Evolutionary conservation across 139 green algal species (phyloP).

Genomic region (Chlorella sp.): DNA sequence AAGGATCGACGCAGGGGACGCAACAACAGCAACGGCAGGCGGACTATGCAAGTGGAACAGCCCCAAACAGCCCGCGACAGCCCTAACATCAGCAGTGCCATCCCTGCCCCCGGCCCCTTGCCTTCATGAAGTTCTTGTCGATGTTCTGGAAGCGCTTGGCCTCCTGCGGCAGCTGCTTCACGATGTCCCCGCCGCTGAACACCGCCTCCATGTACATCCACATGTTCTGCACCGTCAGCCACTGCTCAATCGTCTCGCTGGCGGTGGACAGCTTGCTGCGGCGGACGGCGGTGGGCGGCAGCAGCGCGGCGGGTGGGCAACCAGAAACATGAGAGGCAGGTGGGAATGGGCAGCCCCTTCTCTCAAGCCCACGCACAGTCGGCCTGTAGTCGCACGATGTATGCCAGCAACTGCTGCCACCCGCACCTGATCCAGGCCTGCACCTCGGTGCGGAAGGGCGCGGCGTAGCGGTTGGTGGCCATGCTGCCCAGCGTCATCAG

Average conservation of each 20-base stretch:
- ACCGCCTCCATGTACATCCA: slow-evolving; percentile 99
- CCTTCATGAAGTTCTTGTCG: slow-evolving; percentile 97
- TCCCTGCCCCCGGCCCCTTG: neutral
- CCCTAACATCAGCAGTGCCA: neutral
- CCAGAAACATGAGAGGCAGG: no score
- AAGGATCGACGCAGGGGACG: no score
- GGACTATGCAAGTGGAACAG: no score
- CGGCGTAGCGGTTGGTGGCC: slow-evolving; percentile 91
- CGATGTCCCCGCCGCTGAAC: slow-evolving; percentile 95
- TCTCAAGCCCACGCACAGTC: no score
- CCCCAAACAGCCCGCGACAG: no score
- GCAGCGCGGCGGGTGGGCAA: neutral
- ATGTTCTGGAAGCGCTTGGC: slow-evolving; percentile 97
- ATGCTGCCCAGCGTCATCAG: slow-evolving; percentile 95
- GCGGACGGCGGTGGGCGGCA: neutral
- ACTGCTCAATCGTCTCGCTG: slow-evolving; percentile 94
- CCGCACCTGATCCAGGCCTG: slow-evolving; percentile 64
- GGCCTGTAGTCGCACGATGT: no score
- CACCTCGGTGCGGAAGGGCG: slow-evolving; percentile 88
- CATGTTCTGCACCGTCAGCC: slow-evolving; percentile 93
- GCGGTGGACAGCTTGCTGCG: slow-evolving; percentile 87
- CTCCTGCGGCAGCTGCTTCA: slow-evolving; percentile 95
- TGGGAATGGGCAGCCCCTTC: no score
- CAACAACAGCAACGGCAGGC: no score
- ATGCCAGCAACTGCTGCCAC: no score